Evolutionary conservation across 768 basidiomycete species (phyloP).

Genomic region (Hericium rajendrae): DNA sequence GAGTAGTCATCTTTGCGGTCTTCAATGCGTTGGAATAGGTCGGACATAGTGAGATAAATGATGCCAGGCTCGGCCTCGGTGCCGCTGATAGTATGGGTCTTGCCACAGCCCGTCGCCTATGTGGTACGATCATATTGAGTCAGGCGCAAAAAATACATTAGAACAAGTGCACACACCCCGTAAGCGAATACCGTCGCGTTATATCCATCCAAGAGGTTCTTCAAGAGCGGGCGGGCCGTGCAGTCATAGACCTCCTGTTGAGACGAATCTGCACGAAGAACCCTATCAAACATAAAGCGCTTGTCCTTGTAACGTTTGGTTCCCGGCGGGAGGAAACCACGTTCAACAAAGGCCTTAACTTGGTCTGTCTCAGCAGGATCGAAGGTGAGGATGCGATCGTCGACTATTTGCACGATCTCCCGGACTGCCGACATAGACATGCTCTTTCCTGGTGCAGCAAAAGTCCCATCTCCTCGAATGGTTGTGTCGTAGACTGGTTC

Average conservation of each 20-base stretch:
- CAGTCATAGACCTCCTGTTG: slow-evolving; percentile 85
- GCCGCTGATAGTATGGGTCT: slow-evolving; percentile 98
- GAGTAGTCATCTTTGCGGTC: slow-evolving; percentile 80
- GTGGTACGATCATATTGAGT: slow-evolving; percentile 9
- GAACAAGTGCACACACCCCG: slow-evolving; percentile 57
- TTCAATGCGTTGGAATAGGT: slow-evolving; percentile 89
- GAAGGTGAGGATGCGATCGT: slow-evolving; percentile 92
- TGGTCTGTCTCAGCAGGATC: slow-evolving; percentile 90
- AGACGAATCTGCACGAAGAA: slow-evolving; percentile 71
- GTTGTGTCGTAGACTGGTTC: slow-evolving; percentile 59
- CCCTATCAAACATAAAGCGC: slow-evolving; percentile 93
- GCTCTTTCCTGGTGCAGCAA: slow-evolving; percentile 53
- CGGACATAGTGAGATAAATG: slow-evolving; percentile 95
- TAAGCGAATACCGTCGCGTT: slow-evolving; percentile 99
- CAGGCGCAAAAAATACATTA: background rate
- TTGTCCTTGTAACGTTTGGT: slow-evolving; percentile 94
- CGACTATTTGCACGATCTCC: slow-evolving; percentile 80
- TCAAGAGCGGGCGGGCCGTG: slow-evolving; percentile 78
- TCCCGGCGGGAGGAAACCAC: slow-evolving; percentile 77
- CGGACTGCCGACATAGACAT: slow-evolving; percentile 52
- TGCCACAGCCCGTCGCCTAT: slow-evolving; percentile 99
- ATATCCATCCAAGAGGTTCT: slow-evolving; percentile 84
- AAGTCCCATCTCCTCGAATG: slow-evolving; percentile 77
- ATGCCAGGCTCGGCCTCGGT: slow-evolving; percentile 81
- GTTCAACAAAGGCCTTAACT: slow-evolving; percentile 69